These are phyloP conservation scores for Megacollybia platyphylla DNA, from an alignment of 1,284 basidiomycete species.

Conservation along the genomic window DNA sequence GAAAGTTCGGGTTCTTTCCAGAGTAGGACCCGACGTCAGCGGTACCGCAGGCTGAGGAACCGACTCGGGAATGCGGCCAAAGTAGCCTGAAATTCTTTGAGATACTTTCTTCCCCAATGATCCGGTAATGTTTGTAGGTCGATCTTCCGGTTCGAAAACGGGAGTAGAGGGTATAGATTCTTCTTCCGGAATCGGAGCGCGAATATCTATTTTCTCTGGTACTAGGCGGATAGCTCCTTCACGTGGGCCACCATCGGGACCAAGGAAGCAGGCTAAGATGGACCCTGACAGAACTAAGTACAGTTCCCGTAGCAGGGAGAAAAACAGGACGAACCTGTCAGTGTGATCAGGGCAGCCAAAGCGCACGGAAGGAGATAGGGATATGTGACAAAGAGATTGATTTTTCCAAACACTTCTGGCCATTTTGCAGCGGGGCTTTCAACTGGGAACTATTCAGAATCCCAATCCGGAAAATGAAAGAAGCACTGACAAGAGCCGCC, in stretches of 20 bases:
- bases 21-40: slow-evolving; percentile 22
- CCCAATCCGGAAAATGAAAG: slow-evolving; percentile 3
- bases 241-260: slow-evolving; percentile 80
- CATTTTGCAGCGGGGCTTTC: slow-evolving; percentile 81
- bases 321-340: slow-evolving; percentile 38
- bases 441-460: slow-evolving; percentile 28
- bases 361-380: slow-evolving; percentile 89
- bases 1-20: slow-evolving; percentile 31
- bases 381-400: slow-evolving; percentile 64
- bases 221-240: slow-evolving; percentile 74
- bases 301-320: background rate
- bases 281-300: slow-evolving; percentile 39
- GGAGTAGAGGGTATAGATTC: slow-evolving; percentile 31
- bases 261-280: slow-evolving; percentile 79
- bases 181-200: slow-evolving; percentile 48
- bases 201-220: slow-evolving; percentile 50
- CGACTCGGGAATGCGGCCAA: slow-evolving; percentile 14
- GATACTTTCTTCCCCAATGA: slow-evolving; percentile 32
- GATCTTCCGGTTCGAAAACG: slow-evolving; percentile 27
- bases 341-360: slow-evolving; percentile 65
- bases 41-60: slow-evolving; percentile 28
- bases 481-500: slow-evolving; percentile 65
- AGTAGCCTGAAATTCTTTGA: slow-evolving; percentile 44
- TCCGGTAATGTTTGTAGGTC: slow-evolving; percentile 21
- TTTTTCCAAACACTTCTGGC: slow-evolving; percentile 57